phyloP scores from a whole-genome alignment of 2,329 filamentous ascomycete species.

The Epichloe uncinata region DNA sequence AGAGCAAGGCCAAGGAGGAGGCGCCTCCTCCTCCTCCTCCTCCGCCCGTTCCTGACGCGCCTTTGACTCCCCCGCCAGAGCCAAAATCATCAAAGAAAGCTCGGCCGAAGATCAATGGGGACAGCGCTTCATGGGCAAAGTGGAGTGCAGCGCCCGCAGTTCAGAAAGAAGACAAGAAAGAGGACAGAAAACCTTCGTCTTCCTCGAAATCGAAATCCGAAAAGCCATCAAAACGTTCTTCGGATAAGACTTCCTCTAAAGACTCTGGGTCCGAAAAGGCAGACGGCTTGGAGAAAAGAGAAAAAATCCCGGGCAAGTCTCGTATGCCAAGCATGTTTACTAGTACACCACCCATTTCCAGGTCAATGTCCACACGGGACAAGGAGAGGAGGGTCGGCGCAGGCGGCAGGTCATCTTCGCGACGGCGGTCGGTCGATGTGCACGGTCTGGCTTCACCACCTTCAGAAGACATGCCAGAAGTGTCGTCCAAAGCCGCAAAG shows the following conservation, averaged over 20 bases:
- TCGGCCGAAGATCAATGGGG: constrained; percentile 61
- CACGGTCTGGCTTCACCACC: constrained; percentile 58
- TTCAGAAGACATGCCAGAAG: constrained; percentile 50
- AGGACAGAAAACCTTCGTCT: constrained; percentile 8
- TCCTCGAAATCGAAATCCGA: constrained; percentile 56
- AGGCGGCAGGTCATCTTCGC: constrained; percentile 48
- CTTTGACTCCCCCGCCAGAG: constrained; percentile 39
- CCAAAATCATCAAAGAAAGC: constrained; percentile 57
- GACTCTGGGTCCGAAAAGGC: constrained; percentile 64
- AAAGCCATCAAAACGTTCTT: constrained; percentile 38
- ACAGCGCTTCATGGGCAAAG: constrained; percentile 59
- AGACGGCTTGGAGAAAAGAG: constrained; percentile 30
- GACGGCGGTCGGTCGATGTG: constrained; percentile 54
- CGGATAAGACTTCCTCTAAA: constrained; percentile 47
- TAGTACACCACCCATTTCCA: constrained; percentile 50
- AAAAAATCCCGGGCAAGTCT: constrained; percentile 38
- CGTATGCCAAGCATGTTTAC: constrained; percentile 49
- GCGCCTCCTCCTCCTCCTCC: constrained; percentile 22
- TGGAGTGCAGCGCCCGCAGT: constrained; percentile 48
- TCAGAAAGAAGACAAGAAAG: constrained; percentile 30
- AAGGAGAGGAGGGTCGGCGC: constrained; percentile 36
- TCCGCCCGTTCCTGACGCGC: constrained; percentile 33
- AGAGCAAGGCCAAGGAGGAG: constrained; percentile 16
- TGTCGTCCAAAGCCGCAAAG: constrained; percentile 66
- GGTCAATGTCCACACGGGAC: constrained; percentile 56